Percentiles rank a stretch among this genome's conserved stretches.
phyloP scores from a whole-genome alignment of 2,329 filamentous ascomycete species.

The Apiospora rasikravindrae region DNA sequence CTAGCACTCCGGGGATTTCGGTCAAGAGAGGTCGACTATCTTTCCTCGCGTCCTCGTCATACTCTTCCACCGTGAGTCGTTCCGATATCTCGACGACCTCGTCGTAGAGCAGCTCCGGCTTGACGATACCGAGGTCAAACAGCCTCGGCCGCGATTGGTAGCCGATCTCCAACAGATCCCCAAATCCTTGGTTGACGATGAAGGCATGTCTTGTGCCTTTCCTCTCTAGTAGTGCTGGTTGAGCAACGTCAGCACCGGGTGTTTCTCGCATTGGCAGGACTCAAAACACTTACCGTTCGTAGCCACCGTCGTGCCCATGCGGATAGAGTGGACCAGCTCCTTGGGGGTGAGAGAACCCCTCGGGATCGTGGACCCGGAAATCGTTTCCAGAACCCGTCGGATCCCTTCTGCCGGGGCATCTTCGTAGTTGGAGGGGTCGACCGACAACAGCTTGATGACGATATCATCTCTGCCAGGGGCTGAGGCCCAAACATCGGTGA shows the following conservation, averaged over 20 bases:
- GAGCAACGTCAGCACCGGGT: background rate
- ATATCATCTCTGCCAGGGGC: conserved; percentile 22
- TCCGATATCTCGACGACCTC: conserved; percentile 74
- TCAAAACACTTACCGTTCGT: conserved; percentile 21
- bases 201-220: background rate
- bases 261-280: background rate
- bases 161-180: conserved; percentile 73
- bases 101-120: conserved; percentile 71
- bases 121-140: conserved; percentile 72
- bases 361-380: conserved; percentile 18
- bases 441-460: conserved; percentile 21
- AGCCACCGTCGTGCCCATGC: conserved; percentile 25
- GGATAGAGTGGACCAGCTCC: conserved; percentile 19
- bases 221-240: background rate
- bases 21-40: conserved; percentile 38
- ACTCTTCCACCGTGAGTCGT: conserved; percentile 73
- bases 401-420: conserved; percentile 24
- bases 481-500: conserved; percentile 21
- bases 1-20: conserved; percentile 42
- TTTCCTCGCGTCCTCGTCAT: conserved; percentile 59
- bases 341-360: conserved; percentile 18
- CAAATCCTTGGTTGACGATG: conserved; percentile 72
- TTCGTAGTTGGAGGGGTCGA: conserved; percentile 22
- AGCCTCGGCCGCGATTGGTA: conserved; percentile 75
- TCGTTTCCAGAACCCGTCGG: conserved; percentile 22